Conservation (phyloP, 129 eudicot species). For the Artemisia tridentata region DNA sequence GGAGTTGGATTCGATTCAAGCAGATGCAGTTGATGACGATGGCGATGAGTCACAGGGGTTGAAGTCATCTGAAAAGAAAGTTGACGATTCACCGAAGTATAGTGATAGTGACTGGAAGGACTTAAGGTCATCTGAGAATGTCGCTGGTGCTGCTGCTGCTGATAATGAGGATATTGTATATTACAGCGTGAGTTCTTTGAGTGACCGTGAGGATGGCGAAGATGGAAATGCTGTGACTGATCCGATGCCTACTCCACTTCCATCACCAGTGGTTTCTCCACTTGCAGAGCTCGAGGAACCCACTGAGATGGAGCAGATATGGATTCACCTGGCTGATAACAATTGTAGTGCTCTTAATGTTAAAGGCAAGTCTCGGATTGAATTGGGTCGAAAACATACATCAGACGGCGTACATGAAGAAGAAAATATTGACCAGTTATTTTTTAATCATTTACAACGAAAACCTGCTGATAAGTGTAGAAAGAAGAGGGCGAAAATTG, state of each 20-base stretch:
- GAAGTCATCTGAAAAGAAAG: constrained; percentile 21
- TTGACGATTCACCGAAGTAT: constrained; percentile 8
- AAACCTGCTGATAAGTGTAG: neutral
- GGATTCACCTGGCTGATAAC: too few relatives aligned
- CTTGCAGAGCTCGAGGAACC: too few relatives aligned
- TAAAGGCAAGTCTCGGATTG: neutral
- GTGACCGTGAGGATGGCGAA: constrained; percentile 28
- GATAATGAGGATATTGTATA: constrained; percentile 15
- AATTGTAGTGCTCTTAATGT: constrained; percentile 1
- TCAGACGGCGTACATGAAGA: constrained; percentile 7
- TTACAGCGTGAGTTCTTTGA: constrained; percentile 30
- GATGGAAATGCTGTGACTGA: constrained; percentile 14
- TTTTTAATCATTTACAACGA: too few relatives aligned
- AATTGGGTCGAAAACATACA: neutral
- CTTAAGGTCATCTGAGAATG: constrained; percentile 16
- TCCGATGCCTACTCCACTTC: too few relatives aligned
- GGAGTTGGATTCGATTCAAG: constrained; percentile 29
- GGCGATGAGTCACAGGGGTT: constrained; percentile 15
- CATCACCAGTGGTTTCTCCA: too few relatives aligned
- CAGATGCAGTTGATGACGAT: constrained; percentile 16
- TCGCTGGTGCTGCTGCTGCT: constrained; percentile 17
- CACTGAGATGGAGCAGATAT: too few relatives aligned
- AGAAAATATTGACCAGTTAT: neutral
- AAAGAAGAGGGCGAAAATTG: neutral
- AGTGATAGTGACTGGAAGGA: constrained; percentile 9